Evolutionary conservation across 805 yeast genomes (phyloP), one percentile per base, ranked within the genome.

Genomic region (Cyberlindnera euphorbiae): DNA sequence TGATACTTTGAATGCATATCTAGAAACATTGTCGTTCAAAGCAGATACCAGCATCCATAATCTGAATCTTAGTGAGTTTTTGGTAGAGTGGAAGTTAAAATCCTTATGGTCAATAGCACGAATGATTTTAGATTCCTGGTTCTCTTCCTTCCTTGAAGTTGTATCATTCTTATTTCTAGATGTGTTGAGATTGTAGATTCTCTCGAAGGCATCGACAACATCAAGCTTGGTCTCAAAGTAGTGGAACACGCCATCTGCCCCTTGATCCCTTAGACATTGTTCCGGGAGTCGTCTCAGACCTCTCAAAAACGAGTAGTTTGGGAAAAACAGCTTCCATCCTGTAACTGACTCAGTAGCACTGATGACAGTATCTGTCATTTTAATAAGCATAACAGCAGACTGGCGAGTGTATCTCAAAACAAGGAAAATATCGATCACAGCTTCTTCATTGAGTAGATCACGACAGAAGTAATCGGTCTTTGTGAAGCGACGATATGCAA

Each of bases 231-330:
- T 57, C 35, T 67, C 71, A 34, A 57, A 59, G 42, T 67, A 71
- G 27, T 64, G 60, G 14, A 63, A 57, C 7, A 67, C 64, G n/a
- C 63, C 58, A 17, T 64, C 64, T 3, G 70, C 66, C 14, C 77
- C 77, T 44, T 67, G 67, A 48, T 72, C 77, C 24, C 62, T 56
- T 6, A 65, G 50, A 42, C 71, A 67, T 30, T 62, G 70, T 22
- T 47, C 52, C 0, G 73, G 65, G n/a, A 69, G 41, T 26, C 71
- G 57, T 28, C 59, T 58, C 10, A 72, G 34, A 0, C 73, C 67
- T 36, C 72, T 53, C 4, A 44, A 29, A 6, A 64, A 39, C 2
- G 75, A 70, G 41, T 71, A 67, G 15, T 55, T 55, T 2, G 72
- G 69, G 2, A 49, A 26, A 9, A 49, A 42, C 3, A 69, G n/a